Evolutionary conservation across 2,329 filamentous ascomycete genomes (phyloP).

Genomic region (Aspergillus hortae): DNA sequence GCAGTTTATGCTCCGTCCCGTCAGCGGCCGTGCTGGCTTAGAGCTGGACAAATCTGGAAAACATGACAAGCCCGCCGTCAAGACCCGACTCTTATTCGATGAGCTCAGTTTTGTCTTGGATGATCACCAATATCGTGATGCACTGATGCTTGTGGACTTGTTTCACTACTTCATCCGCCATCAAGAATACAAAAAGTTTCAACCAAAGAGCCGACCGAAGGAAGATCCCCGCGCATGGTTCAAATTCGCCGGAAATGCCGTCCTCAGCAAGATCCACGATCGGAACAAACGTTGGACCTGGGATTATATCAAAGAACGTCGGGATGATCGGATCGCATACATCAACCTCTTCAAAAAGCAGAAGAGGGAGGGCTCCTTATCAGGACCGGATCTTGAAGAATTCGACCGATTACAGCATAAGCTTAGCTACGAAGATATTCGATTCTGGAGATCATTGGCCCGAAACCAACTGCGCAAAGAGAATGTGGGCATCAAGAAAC

Average conservation of each 20-base stretch:
- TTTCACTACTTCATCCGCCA: conserved; percentile 99
- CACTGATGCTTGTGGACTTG: conserved; percentile 94
- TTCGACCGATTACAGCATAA: conserved; percentile 79
- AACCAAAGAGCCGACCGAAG: conserved; percentile 79
- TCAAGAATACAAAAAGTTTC: conserved; percentile 91
- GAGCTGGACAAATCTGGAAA: conserved; percentile 93
- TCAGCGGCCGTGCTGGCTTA: conserved; percentile 90
- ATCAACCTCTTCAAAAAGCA: conserved; percentile 96
- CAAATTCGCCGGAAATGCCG: conserved; percentile 81
- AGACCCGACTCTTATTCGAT: conserved; percentile 87
- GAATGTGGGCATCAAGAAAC: conserved; percentile 80
- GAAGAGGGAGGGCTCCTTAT: conserved; percentile 67
- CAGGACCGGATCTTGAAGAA: conserved; percentile 66
- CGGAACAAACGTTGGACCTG: conserved; percentile 91
- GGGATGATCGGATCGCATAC: conserved; percentile 84
- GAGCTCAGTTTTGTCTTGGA: conserved; percentile 98
- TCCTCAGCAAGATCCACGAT: conserved; percentile 92
- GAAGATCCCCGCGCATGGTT: conserved; percentile 93
- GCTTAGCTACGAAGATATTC: conserved; percentile 86
- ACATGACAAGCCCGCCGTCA: conserved; percentile 74
- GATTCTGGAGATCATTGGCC: conserved; percentile 94
- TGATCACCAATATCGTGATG: conserved; percentile 95
- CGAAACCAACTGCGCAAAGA: conserved; percentile 95
- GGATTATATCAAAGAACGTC: conserved; percentile 88
- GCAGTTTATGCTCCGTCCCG: conserved; percentile 93